These are phyloP conservation scores for Ogataea ramenticola DNA, from an alignment of 805 yeast genomes.

Conservation along the genomic window DNA sequence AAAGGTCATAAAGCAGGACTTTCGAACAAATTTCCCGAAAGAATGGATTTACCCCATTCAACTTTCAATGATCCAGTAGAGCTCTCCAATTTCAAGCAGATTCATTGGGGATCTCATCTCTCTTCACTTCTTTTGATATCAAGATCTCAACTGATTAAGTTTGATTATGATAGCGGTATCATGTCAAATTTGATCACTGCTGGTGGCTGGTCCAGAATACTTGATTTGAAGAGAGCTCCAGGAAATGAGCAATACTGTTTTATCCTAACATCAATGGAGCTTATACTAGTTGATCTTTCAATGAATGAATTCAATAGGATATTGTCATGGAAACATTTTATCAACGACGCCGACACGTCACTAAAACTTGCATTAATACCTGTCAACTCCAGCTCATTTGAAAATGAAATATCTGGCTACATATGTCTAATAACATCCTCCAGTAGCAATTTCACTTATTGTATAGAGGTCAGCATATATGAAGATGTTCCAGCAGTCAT, in stretches of 20 bases:
- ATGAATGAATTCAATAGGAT: slow-evolving; percentile 33
- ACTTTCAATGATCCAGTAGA: slow-evolving; percentile 39
- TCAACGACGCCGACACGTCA: slow-evolving; percentile 49
- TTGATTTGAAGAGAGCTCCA: slow-evolving; percentile 32
- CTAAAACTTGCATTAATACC: slow-evolving; percentile 30
- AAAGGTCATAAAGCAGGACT: slow-evolving; percentile 8
- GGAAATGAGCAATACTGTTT: slow-evolving; percentile 31
- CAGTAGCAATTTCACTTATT: slow-evolving; percentile 19
- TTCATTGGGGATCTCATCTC: slow-evolving; percentile 35
- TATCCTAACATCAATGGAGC: slow-evolving; percentile 59
- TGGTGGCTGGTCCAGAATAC: slow-evolving; percentile 44
- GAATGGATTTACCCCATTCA: slow-evolving; percentile 2
- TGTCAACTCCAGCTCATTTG: background rate
- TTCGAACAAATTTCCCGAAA: slow-evolving; percentile 1
- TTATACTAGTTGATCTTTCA: slow-evolving; percentile 41
- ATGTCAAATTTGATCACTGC: slow-evolving; percentile 36
- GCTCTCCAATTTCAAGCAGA: slow-evolving; percentile 47
- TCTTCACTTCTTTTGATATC: slow-evolving; percentile 28
- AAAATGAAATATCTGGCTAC: slow-evolving; percentile 3
- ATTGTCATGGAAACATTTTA: slow-evolving; percentile 68
- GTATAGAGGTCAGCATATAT: slow-evolving; percentile 22
- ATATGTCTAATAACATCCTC: slow-evolving; percentile 25
- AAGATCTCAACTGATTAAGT: slow-evolving; percentile 34
- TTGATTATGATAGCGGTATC: slow-evolving; percentile 24
- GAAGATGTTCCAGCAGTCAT: slow-evolving; percentile 13